Evolutionary conservation across 2,329 filamentous ascomycete genomes (phyloP).

Genomic region (Aureobasidium sp.): DNA sequence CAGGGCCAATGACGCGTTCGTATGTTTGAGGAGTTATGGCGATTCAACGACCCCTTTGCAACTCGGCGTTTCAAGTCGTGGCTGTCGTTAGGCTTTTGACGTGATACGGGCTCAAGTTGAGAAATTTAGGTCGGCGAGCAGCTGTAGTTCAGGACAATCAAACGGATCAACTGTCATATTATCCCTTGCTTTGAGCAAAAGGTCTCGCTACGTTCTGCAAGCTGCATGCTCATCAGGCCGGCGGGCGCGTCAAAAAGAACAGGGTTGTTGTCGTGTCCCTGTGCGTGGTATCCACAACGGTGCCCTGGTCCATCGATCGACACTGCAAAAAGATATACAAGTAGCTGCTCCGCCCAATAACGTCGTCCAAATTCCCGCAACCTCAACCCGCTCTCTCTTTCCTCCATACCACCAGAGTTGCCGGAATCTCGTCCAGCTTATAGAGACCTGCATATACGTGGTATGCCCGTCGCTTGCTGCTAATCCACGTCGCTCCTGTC

Average conservation of each 20-base stretch:
- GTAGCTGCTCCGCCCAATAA: background rate
- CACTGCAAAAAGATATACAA: slow-evolving; percentile 1
- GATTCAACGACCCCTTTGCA: slow-evolving; percentile 8
- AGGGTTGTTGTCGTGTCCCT: slow-evolving; percentile 5
- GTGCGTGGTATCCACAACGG: slow-evolving; percentile 2
- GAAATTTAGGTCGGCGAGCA: background rate
- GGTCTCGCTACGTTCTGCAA: background rate
- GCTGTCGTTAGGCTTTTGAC: background rate
- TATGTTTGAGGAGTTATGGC: background rate
- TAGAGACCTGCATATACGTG: slow-evolving; percentile 7
- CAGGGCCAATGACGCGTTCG: slow-evolving; percentile 4
- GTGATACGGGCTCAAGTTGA: slow-evolving; percentile 1
- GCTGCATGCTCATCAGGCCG: background rate
- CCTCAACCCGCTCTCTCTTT: background rate
- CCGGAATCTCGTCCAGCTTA: background rate
- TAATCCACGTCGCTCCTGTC: background rate
- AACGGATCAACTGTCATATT: background rate
- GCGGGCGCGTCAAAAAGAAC: background rate
- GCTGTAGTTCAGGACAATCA: background rate
- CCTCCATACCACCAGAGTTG: background rate
- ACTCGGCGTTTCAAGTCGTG: slow-evolving; percentile 9
- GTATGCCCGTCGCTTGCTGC: slow-evolving; percentile 5
- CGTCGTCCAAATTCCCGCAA: background rate
- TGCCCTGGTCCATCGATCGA: slow-evolving; percentile 6
- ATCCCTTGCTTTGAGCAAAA: background rate